phyloP scores from a whole-genome alignment of 1,139 yeast species.

The Kodamaea arcana region DNA sequence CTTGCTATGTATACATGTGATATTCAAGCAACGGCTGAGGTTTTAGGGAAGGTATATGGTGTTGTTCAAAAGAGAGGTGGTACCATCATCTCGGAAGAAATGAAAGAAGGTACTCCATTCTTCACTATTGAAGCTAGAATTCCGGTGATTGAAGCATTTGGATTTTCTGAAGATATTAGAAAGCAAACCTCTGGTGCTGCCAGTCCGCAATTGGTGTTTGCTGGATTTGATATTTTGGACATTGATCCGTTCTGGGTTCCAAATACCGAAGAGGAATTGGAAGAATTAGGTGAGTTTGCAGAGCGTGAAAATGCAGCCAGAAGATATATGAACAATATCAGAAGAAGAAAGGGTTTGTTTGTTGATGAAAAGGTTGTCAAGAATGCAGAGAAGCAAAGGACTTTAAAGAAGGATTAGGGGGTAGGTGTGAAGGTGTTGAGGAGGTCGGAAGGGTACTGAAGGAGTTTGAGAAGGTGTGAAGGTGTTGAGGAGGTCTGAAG shows the following conservation, averaged over 20 bases:
- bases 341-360: constrained; percentile 85
- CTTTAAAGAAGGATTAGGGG: constrained; percentile 56
- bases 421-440: too few relatives aligned
- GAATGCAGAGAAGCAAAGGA: constrained; percentile 91
- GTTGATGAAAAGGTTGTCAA: constrained; percentile 86
- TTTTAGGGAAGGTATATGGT: constrained; percentile 90
- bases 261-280: constrained; percentile 94
- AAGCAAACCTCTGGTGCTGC: constrained; percentile 97
- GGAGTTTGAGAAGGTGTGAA: too few relatives aligned
- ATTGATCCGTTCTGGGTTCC: constrained; percentile 99
- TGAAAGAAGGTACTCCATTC: constrained; percentile 97
- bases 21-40: constrained; percentile 93
- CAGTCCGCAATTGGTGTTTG: constrained; percentile 87
- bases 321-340: constrained; percentile 72
- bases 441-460: too few relatives aligned
- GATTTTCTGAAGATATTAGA: constrained; percentile 91
- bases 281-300: constrained; percentile 87
- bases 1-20: constrained; percentile 93
- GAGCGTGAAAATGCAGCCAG: constrained; percentile 91
- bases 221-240: constrained; percentile 82
- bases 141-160: constrained; percentile 96
- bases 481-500: too few relatives aligned
- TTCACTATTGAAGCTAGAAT: constrained; percentile 80
- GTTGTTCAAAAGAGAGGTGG: constrained; percentile 92
- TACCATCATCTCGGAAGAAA: constrained; percentile 78